Evolutionary conservation across 2,329 filamentous ascomycete genomes (phyloP).

Genomic region (Botryotinia convoluta): DNA sequence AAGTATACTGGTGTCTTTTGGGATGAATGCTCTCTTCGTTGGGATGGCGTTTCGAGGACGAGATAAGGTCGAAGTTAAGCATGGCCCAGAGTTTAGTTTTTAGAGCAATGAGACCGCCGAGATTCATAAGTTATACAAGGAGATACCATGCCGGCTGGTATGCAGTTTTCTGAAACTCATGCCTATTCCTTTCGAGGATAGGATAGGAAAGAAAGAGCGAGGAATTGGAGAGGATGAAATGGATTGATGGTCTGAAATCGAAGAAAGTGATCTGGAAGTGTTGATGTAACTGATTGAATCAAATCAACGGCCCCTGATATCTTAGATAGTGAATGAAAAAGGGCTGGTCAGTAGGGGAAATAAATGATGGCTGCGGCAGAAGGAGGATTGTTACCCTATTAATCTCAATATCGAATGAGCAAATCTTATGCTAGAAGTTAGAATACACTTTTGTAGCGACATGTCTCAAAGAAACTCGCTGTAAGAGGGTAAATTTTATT

Average conservation of each 20-base stretch:
- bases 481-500: background rate
- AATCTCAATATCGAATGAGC: background rate
- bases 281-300: background rate
- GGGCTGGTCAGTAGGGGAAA: background rate
- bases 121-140: background rate
- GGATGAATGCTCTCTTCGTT: background rate
- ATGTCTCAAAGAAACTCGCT: background rate
- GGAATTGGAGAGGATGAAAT: background rate
- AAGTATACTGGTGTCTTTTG: background rate
- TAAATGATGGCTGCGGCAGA: background rate
- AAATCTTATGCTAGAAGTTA: background rate
- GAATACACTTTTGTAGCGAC: background rate
- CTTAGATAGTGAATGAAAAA: rapidly evolving
- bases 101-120: background rate
- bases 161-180: background rate
- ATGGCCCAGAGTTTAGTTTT: background rate
- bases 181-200: background rate
- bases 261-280: background rate
- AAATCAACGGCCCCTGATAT: background rate
- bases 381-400: background rate
- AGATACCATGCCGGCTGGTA: background rate
- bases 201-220: background rate
- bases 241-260: background rate
- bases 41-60: background rate
- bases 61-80: background rate